A percentile compares a stretch with the other conserved stretches of the same genome.
Conservation (phyloP, 768 basidiomycete genomes). For the Kondoa subrosea region DNA sequence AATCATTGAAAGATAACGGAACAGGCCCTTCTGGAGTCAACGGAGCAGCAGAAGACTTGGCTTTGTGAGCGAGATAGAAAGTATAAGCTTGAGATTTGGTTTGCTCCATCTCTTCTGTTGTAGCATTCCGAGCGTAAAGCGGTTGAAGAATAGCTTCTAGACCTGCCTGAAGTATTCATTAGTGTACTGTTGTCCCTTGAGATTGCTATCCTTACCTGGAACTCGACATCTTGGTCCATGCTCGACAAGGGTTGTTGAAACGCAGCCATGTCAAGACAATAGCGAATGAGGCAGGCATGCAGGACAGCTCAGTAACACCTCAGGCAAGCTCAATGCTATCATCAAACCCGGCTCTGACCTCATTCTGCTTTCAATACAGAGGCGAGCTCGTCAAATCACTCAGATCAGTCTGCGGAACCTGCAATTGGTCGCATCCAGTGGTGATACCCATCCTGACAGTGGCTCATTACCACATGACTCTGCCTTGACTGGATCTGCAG, state of each 20-base stretch:
- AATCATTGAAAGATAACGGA: conserved; percentile 20
- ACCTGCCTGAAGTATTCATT: conserved; percentile 7
- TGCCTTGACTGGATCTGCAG: too few relatives aligned
- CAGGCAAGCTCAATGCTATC: too few relatives aligned
- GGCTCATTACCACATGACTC: too few relatives aligned
- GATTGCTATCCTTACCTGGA: conserved; percentile 3
- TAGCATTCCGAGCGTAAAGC: conserved; percentile 12
- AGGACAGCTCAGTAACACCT: neutral
- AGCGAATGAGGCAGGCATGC: neutral
- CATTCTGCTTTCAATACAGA: neutral
- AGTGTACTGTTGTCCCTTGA: neutral
- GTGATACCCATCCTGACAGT: neutral
- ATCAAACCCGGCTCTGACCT: neutral
- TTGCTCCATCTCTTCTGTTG: conserved; percentile 14
- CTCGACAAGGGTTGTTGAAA: neutral
- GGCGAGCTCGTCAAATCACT: neutral
- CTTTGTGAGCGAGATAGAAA: conserved; percentile 11
- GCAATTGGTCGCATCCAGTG: neutral
- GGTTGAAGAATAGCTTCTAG: conserved; percentile 19
- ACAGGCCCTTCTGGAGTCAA: neutral
- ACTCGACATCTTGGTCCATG: conserved; percentile 5
- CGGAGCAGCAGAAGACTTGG: conserved; percentile 8
- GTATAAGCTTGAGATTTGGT: conserved; percentile 16
- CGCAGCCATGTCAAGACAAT: neutral
- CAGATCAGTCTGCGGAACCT: neutral